Conservation (phyloP, 805 yeast species). For the Candida dendrica region DNA sequence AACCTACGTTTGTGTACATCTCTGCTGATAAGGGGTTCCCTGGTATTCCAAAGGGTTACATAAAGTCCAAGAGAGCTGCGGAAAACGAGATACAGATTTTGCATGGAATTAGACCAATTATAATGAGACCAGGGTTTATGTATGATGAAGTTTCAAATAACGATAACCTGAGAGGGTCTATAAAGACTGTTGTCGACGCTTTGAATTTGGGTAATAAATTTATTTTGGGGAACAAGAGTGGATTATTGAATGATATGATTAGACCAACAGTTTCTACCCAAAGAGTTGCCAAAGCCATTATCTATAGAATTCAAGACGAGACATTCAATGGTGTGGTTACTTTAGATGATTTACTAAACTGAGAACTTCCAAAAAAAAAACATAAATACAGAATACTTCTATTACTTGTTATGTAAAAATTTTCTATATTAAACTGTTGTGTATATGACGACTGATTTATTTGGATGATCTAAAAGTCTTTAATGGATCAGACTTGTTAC, state of each 20-base stretch:
- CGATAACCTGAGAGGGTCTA: conserved; percentile 29
- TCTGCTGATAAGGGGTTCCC: conserved; percentile 77
- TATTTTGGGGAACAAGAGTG: conserved; percentile 31
- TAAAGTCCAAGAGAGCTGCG: conserved; percentile 70
- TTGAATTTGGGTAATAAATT: conserved; percentile 37
- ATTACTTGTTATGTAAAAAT: no score
- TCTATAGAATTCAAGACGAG: conserved; percentile 46
- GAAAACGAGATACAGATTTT: conserved; percentile 47
- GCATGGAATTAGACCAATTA: conserved; percentile 48
- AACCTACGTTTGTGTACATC: conserved; percentile 58
- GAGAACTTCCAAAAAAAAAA: no score
- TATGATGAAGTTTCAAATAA: conserved; percentile 41
- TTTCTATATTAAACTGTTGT: no score
- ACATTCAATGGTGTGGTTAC: conserved; percentile 50
- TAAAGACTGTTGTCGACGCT: conserved; percentile 36
- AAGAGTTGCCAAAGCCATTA: conserved; percentile 52
- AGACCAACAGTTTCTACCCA: conserved; percentile 65
- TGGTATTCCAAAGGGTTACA: conserved; percentile 61
- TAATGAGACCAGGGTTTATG: conserved; percentile 81
- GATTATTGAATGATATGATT: conserved; percentile 36
- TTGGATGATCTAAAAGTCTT: conserved; percentile 38
- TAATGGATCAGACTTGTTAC: conserved; percentile 56
- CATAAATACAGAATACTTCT: no score
- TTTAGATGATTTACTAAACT: conserved; percentile 39
- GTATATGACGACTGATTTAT: no score